Evolutionary conservation across 345 rosid species (phyloP).

Genomic region (Pistacia vera): DNA sequence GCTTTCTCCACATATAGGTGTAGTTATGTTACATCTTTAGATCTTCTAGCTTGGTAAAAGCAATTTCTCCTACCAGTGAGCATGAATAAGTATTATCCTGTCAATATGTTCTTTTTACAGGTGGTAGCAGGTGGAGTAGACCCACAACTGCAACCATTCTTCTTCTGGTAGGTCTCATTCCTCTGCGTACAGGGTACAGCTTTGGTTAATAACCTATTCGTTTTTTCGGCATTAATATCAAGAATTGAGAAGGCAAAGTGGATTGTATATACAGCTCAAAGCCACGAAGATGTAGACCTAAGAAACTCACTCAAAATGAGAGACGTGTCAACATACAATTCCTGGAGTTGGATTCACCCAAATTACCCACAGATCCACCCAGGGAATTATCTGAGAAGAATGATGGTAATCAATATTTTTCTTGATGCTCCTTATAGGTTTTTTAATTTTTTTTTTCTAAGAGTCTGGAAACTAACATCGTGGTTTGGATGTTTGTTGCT

Average conservation of each 20-base stretch:
- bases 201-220: constrained; percentile 15
- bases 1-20: background rate
- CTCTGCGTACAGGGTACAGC: constrained; percentile 17
- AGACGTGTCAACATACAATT: constrained; percentile 51
- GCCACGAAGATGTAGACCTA: constrained; percentile 51
- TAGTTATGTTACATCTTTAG: constrained; percentile 1
- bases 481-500: constrained; percentile 22
- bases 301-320: constrained; percentile 32
- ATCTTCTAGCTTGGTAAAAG: background rate
- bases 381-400: constrained; percentile 42
- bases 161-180: constrained; percentile 61
- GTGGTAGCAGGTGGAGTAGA: constrained; percentile 50
- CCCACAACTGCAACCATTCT: constrained; percentile 56
- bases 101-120: constrained; percentile 46
- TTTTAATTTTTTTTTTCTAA: background rate
- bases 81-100: constrained; percentile 5
- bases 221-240: constrained; percentile 17
- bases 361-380: constrained; percentile 33
- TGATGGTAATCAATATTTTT: constrained; percentile 43
- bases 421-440: background rate
- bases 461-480: background rate
- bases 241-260: constrained; percentile 21
- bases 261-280: constrained; percentile 56
- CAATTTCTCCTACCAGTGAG: background rate
- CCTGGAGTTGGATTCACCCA: constrained; percentile 68